Evolutionary conservation across 768 basidiomycete species (phyloP).

Genomic region (Paxillus rubicundulus): DNA sequence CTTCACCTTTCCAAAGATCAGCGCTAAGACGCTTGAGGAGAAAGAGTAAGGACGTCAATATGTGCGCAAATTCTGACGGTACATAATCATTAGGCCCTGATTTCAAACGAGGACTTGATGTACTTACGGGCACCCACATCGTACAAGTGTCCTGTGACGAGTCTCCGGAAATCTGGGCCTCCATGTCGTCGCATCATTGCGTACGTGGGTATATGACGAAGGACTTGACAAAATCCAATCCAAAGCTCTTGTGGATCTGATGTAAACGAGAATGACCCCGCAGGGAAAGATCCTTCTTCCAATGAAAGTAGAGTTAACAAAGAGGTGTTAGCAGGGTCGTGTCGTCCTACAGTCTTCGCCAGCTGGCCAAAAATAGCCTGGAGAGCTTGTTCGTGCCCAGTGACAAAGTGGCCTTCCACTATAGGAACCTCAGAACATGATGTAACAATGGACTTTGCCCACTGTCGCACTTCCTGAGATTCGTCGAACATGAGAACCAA

Average conservation of each 20-base stretch:
- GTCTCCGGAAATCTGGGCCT: constrained; percentile 45
- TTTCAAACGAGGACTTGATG: constrained; percentile 10
- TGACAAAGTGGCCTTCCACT: constrained; percentile 43
- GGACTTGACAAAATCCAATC: constrained; percentile 41
- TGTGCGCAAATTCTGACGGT: constrained; percentile 53
- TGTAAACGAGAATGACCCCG: constrained; percentile 30
- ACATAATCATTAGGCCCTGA: constrained; percentile 2
- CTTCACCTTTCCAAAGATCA: constrained; percentile 68
- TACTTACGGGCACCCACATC: constrained; percentile 60
- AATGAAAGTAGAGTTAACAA: not conserved
- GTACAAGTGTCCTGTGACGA: constrained; percentile 61
- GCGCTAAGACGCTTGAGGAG: constrained; percentile 56
- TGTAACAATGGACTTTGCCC: constrained; percentile 52
- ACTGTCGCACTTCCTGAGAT: constrained; percentile 48
- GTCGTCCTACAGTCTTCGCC: constrained; percentile 9
- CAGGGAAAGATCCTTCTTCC: constrained; percentile 4
- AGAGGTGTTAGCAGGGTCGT: not conserved
- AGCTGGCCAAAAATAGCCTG: constrained; percentile 35
- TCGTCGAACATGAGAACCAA: constrained; percentile 57
- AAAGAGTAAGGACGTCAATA: constrained; percentile 57
- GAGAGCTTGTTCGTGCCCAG: constrained; percentile 47
- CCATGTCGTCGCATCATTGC: constrained; percentile 33
- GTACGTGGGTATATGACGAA: constrained; percentile 56
- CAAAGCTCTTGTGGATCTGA: constrained; percentile 49
- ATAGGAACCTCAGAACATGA: constrained; percentile 45